A percentile compares a stretch with the other conserved stretches of the same genome.
Evolutionary conservation across 2,329 filamentous ascomycete genomes (phyloP).

Genomic region (Knoxdaviesia capensis): DNA sequence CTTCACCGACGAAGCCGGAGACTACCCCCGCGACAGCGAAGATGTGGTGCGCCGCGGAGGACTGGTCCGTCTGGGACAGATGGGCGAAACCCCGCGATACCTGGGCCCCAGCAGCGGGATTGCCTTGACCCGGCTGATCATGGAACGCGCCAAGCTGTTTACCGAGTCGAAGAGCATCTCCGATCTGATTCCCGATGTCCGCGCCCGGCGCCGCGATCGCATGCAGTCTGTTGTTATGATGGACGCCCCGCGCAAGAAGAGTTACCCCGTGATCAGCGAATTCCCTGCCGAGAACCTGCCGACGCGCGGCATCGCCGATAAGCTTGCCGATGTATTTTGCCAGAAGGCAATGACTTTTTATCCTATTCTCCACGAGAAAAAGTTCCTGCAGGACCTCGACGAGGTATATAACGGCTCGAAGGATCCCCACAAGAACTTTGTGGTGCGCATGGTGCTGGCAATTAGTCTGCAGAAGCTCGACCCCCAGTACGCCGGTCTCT

Average conservation of each 20-base stretch:
- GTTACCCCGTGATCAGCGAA: slow-evolving; percentile 78
- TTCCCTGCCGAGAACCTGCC: slow-evolving; percentile 62
- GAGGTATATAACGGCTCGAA: slow-evolving; percentile 58
- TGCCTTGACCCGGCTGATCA: slow-evolving; percentile 81
- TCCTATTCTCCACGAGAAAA: slow-evolving; percentile 68
- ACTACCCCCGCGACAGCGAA: slow-evolving; percentile 52
- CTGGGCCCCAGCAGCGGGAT: slow-evolving; percentile 89
- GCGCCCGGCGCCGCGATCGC: slow-evolving; percentile 30
- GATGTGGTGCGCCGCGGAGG: slow-evolving; percentile 75
- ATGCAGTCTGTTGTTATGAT: slow-evolving; percentile 39
- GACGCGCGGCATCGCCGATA: slow-evolving; percentile 51
- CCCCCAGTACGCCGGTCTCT: slow-evolving; percentile 73
- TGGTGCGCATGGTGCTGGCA: slow-evolving; percentile 77
- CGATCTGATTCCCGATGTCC: slow-evolving; percentile 66
- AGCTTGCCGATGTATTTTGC: slow-evolving; percentile 67
- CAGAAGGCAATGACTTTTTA: slow-evolving; percentile 62
- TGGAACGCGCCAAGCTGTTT: slow-evolving; percentile 90
- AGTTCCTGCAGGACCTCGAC: slow-evolving; percentile 56
- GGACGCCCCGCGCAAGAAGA: slow-evolving; percentile 45
- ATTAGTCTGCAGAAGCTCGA: slow-evolving; percentile 89
- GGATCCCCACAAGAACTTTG: slow-evolving; percentile 73
- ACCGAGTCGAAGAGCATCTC: slow-evolving; percentile 81
- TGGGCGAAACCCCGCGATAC: slow-evolving; percentile 72
- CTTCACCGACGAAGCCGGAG: slow-evolving; percentile 57
- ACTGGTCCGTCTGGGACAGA: slow-evolving; percentile 64